Evolutionary conservation across 148 eudicot genomes (phyloP), one percentile per base, ranked within the genome.

Genomic region (Vaccinium myrtillus): DNA sequence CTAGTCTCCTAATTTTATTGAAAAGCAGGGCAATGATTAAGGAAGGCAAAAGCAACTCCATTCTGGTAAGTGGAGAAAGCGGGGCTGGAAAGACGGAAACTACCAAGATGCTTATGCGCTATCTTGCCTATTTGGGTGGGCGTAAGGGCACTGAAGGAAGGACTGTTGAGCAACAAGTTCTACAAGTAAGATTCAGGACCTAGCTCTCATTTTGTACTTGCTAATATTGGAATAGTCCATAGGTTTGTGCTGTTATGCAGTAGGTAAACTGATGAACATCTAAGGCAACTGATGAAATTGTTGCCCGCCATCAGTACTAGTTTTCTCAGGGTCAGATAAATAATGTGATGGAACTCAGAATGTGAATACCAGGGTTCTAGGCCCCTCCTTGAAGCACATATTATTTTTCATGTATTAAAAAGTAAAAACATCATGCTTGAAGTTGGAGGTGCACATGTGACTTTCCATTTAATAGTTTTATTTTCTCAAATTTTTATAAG

Each of bases 81-180:
- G 98, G 98, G 55, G 97, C 98, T 16, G 98, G 98, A 39, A 94
- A 94, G 91, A 94, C 98, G 18, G 98, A 94, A 89, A 94, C 98
- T 58, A 93, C 98, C 75, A 95, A 95, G 91, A 94, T 94, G 97
- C 95, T 95, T 89, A 94, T 95, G 98, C 94, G 86, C 2, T 95
- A 95, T 87, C 97, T 95, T 86, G 98, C 98, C 48, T 95, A 89
- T 90, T 87, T 95, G 91, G 98, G 98, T 73, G 98, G 98, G 65
- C 94, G 95, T 84, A 86, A 90, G 85, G 94, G 85, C 63, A 94
- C 97, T 70, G 97, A 94, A 92, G 97, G 97, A 59, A 83, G 97
- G 77, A 94, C 98, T 25, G 98, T 95, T 82, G 95, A 95, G 74
- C 97, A 94, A 86, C 97, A 95, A 94, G 97, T 95, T 84, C 89